phyloP scores from a whole-genome alignment of 495 filamentous ascomycete genomes.

The Podospora fimiseda region DNA sequence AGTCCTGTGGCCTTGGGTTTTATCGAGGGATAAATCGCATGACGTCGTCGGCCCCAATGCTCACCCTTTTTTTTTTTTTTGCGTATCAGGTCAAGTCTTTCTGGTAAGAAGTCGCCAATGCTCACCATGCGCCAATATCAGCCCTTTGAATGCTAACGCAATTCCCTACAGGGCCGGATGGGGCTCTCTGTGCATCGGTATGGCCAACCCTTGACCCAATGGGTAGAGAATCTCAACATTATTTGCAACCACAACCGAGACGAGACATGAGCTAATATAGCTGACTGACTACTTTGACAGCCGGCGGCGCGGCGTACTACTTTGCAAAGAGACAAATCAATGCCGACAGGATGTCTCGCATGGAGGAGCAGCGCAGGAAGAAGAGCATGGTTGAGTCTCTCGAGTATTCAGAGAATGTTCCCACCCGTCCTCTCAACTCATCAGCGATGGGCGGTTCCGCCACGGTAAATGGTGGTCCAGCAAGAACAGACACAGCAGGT shows the following conservation, averaged over 20 bases:
- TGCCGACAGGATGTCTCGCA: slow-evolving; percentile 67
- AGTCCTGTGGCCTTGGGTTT: neutral
- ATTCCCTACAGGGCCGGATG: slow-evolving; percentile 61
- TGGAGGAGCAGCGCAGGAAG: slow-evolving; percentile 59
- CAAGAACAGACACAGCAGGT: slow-evolving; percentile 52
- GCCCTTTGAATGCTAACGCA: slow-evolving; percentile 8
- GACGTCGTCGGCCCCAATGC: slow-evolving; percentile 18
- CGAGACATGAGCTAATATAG: slow-evolving; percentile 15
- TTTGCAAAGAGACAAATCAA: slow-evolving; percentile 95
- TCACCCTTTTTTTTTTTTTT: neutral
- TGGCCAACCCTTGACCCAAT: slow-evolving; percentile 15
- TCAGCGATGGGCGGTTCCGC: slow-evolving; percentile 36
- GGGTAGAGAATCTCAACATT: neutral
- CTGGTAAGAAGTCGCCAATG: slow-evolving; percentile 41
- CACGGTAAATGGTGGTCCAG: slow-evolving; percentile 30
- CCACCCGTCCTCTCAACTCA: slow-evolving; percentile 25
- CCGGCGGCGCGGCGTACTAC: slow-evolving; percentile 82
- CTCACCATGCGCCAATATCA: neutral
- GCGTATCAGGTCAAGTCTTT: slow-evolving; percentile 51
- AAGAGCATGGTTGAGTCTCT: slow-evolving; percentile 55
- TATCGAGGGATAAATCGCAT: neutral
- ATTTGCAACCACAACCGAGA: neutral
- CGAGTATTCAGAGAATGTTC: slow-evolving; percentile 45
- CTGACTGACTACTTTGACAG: slow-evolving; percentile 35
- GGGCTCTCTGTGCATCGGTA: slow-evolving; percentile 78